Percentiles rank a stretch among this genome's conserved stretches.
Evolutionary conservation across 116 monocot species (phyloP).

Genomic region (Thalassia testudinum): DNA sequence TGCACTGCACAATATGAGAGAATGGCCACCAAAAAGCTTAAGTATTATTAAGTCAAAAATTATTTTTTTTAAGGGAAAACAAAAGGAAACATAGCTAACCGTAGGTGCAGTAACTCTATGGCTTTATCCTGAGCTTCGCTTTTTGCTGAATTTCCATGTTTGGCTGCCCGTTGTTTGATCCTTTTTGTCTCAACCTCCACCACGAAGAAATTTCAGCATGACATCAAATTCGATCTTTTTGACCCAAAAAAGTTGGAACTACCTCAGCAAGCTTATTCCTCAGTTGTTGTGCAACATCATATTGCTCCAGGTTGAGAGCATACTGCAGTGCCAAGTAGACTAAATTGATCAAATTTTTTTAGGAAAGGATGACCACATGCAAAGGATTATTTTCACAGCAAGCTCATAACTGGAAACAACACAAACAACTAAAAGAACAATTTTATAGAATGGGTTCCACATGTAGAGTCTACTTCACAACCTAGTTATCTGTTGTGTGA

Average conservation of each 20-base stretch:
- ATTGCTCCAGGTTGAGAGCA: slow-evolving; percentile 81
- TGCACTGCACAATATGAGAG: slow-evolving; percentile 34
- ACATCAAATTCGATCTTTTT: background rate
- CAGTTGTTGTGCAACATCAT: slow-evolving; percentile 65
- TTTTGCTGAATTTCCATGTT: slow-evolving; percentile 67
- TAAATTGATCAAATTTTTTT: no score
- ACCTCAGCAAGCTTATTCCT: slow-evolving; percentile 82
- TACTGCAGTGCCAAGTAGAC: slow-evolving; percentile 35
- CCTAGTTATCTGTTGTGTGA: no score
- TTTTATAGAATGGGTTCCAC: no score
- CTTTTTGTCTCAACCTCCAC: slow-evolving; percentile 64
- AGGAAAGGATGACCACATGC: no score
- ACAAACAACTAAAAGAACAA: no score
- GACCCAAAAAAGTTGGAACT: background rate
- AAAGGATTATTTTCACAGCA: no score
- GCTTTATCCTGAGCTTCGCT: slow-evolving; percentile 88
- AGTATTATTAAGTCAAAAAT: background rate
- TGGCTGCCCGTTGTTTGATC: slow-evolving; percentile 57
- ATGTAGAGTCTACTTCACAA: no score
- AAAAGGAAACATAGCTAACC: slow-evolving; percentile 21
- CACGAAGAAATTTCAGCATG: background rate
- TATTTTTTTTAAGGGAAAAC: no score
- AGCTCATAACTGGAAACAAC: no score
- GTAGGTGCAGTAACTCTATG: slow-evolving; percentile 46
- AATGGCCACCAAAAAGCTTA: background rate